A percentile compares a stretch with the other conserved stretches of the same genome.
Conservation (phyloP, 1,284 basidiomycete species). For the Entoloma clypeatum region DNA sequence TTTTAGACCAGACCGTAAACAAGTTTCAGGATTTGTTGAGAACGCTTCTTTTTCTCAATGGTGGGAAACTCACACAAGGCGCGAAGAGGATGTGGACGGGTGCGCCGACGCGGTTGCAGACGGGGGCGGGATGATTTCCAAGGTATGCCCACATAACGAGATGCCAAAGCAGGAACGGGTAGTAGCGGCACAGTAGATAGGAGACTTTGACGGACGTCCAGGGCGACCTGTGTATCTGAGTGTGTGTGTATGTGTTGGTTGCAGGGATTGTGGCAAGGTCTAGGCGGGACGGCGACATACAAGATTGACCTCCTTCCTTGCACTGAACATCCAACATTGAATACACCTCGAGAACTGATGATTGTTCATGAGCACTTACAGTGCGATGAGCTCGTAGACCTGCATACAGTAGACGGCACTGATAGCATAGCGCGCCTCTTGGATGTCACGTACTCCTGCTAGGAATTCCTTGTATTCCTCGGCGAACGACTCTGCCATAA, state of each 20-base stretch:
- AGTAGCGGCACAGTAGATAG: slow-evolving; percentile 37
- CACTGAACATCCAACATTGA: slow-evolving; percentile 3
- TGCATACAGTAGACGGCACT: slow-evolving; percentile 23
- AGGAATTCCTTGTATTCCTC: slow-evolving; percentile 9
- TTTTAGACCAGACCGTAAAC: no score
- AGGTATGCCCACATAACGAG: slow-evolving; percentile 31
- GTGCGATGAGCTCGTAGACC: slow-evolving; percentile 27
- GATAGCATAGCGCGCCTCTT: slow-evolving; percentile 30
- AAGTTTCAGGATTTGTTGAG: slow-evolving; percentile 1
- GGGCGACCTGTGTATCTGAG: slow-evolving; percentile 30
- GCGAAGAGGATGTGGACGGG: slow-evolving; percentile 27
- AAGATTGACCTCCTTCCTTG: slow-evolving; percentile 19
- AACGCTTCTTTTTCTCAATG: not conserved
- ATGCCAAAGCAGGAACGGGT: slow-evolving; percentile 29
- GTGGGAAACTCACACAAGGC: slow-evolving; percentile 28
- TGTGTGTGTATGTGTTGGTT: not conserved
- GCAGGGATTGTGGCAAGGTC: not conserved
- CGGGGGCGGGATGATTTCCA: slow-evolving; percentile 22
- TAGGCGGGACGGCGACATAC: slow-evolving; percentile 11
- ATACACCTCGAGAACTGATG: not conserved
- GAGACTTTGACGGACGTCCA: slow-evolving; percentile 37
- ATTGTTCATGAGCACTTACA: slow-evolving; percentile 18
- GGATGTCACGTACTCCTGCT: slow-evolving; percentile 20
- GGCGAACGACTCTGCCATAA: no score
- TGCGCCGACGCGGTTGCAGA: slow-evolving; percentile 23